Conservation (phyloP, 2,329 filamentous ascomycete species). For the Fusarium bactridioides region DNA sequence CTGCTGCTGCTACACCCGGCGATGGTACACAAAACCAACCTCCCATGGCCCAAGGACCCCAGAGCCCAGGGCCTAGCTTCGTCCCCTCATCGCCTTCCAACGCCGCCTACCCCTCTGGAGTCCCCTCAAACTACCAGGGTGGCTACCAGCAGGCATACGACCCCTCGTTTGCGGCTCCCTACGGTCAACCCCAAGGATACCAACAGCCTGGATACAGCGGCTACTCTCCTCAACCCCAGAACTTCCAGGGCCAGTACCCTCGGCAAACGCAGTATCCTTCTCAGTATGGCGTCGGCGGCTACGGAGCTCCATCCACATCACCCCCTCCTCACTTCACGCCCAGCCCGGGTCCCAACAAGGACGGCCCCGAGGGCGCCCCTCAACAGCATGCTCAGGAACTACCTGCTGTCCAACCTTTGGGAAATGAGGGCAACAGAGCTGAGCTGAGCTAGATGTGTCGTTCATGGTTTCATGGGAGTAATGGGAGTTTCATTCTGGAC, state of each 20-base stretch:
- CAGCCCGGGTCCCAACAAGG: constrained; percentile 41
- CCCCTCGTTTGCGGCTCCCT: constrained; percentile 30
- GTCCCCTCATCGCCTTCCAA: constrained; percentile 35
- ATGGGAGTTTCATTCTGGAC: constrained; percentile 2
- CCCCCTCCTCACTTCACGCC: constrained; percentile 44
- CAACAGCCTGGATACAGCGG: constrained; percentile 31
- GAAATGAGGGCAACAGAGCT: constrained; percentile 46
- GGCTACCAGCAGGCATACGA: constrained; percentile 41
- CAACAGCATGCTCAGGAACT: constrained; percentile 41
- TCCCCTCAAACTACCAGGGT: constrained; percentile 37
- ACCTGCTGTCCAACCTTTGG: constrained; percentile 41
- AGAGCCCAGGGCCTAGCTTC: constrained; percentile 33
- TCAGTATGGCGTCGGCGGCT: constrained; percentile 34
- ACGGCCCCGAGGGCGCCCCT: constrained; percentile 8
- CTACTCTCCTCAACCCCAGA: constrained; percentile 36
- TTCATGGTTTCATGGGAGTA: background rate
- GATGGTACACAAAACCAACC: constrained; percentile 19
- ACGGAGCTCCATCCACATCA: constrained; percentile 33
- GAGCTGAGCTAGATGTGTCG: constrained; percentile 39
- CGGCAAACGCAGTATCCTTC: constrained; percentile 38
- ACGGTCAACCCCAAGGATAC: constrained; percentile 35
- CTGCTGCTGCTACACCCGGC: constrained; percentile 14
- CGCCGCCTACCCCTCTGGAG: constrained; percentile 41
- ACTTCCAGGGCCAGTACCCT: constrained; percentile 27
- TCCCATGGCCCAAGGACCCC: constrained; percentile 31